Percentiles rank a stretch among this genome's conserved stretches.
Evolutionary conservation across 2,329 filamentous ascomycete species (phyloP).

Genomic region (Stagonosporopsis vannaccii): DNA sequence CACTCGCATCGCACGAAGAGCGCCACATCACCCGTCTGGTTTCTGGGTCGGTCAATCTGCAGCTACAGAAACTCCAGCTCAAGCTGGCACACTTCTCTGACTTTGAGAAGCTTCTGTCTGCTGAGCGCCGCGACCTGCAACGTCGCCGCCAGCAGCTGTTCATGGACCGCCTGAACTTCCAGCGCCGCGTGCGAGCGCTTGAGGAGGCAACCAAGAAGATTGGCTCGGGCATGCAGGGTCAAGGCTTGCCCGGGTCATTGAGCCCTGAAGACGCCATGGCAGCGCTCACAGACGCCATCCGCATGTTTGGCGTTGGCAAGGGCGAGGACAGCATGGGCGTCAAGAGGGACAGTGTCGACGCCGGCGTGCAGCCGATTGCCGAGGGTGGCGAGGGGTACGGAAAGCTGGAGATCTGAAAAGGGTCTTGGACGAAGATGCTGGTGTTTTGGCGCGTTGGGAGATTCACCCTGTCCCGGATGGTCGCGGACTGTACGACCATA

Average conservation of each 20-base stretch:
- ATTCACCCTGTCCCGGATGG: constrained; percentile 5
- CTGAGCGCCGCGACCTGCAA: constrained; percentile 91
- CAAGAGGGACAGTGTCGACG: constrained; percentile 39
- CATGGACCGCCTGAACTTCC: constrained; percentile 88
- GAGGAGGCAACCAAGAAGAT: constrained; percentile 74
- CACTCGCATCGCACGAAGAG: constrained; percentile 93
- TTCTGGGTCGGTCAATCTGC: constrained; percentile 88
- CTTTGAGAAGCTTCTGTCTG: constrained; percentile 90
- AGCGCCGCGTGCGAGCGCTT: constrained; percentile 82
- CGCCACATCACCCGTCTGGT: constrained; percentile 95
- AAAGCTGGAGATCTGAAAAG: constrained; percentile 44
- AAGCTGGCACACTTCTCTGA: constrained; percentile 97
- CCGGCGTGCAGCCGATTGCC: constrained; percentile 36
- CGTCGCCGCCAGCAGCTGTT: constrained; percentile 91
- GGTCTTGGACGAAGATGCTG: background rate
- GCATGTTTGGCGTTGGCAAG: constrained; percentile 46
- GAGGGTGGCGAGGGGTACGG: constrained; percentile 45
- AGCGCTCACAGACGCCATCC: constrained; percentile 45
- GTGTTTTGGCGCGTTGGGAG: constrained; percentile 18
- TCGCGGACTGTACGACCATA: constrained; percentile 8
- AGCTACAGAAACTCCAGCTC: constrained; percentile 93
- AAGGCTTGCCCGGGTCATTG: constrained; percentile 42
- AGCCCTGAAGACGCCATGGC: constrained; percentile 43
- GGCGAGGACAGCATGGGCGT: constrained; percentile 46
- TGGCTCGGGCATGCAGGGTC: constrained; percentile 35